Conservation (phyloP, 1,139 yeast species). For the Zygoascus meyerae region DNA sequence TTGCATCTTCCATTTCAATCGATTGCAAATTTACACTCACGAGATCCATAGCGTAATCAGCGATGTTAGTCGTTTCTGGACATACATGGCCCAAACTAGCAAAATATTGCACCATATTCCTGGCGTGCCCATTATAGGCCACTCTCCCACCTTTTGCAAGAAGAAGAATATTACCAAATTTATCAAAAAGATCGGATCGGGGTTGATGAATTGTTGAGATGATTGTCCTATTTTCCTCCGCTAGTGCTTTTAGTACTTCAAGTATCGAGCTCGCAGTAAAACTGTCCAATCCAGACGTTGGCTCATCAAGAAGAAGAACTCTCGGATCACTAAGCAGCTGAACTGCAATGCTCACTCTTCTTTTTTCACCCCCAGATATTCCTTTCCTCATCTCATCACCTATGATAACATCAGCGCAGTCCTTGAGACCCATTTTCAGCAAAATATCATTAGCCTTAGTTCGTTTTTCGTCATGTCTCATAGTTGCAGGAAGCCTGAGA, state of each 20-base stretch:
- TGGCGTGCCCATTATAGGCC: conserved; percentile 49
- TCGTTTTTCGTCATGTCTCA: conserved; percentile 27
- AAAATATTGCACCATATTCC: conserved; percentile 42
- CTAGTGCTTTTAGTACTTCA: conserved; percentile 51
- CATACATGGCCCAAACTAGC: conserved; percentile 44
- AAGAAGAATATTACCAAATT: conserved; percentile 61
- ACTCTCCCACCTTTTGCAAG: conserved; percentile 69
- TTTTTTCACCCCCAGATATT: conserved; percentile 79
- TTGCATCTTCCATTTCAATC: conserved; percentile 34
- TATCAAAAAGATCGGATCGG: conserved; percentile 53
- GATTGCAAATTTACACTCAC: conserved; percentile 46
- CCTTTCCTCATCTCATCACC: conserved; percentile 74
- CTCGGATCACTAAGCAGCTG: conserved; percentile 70
- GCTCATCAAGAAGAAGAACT: conserved; percentile 72
- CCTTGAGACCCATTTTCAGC: conserved; percentile 61
- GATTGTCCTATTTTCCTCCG: conserved; percentile 61
- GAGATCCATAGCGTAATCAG: conserved; percentile 67
- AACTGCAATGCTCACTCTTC: conserved; percentile 76
- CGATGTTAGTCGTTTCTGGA: conserved; percentile 59
- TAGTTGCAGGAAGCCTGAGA: conserved; percentile 44
- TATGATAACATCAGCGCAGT: conserved; percentile 70
- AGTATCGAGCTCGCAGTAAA: conserved; percentile 70
- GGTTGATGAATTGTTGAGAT: conserved; percentile 86
- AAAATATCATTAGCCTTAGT: conserved; percentile 51
- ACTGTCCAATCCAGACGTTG: conserved; percentile 83